phyloP scores from a whole-genome alignment of 164 flowering plant genomes.

The Vitis rotundifolia region DNA sequence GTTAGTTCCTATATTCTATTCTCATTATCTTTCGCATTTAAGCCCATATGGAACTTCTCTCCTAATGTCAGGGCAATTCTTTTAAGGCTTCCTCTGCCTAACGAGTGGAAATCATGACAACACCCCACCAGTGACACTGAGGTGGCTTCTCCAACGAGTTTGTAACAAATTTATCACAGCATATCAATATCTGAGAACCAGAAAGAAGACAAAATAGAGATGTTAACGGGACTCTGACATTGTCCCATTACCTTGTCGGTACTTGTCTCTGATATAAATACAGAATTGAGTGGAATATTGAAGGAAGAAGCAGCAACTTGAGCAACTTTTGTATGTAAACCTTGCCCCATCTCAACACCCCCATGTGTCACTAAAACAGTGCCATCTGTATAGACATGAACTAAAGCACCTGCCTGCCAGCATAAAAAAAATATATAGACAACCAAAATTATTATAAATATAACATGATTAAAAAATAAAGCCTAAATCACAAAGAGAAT shows the following conservation, averaged over 20 bases:
- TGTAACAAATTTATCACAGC: too few relatives aligned
- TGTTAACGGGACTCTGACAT: background rate
- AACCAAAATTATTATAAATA: background rate
- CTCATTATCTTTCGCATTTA: too few relatives aligned
- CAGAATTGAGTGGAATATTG: constrained; percentile 82
- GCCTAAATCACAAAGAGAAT: background rate
- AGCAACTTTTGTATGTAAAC: constrained; percentile 96
- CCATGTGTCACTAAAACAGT: constrained; percentile 98
- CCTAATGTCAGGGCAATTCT: too few relatives aligned
- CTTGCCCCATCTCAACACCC: constrained; percentile 99
- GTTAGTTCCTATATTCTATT: too few relatives aligned
- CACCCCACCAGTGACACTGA: too few relatives aligned
- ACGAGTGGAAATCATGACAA: too few relatives aligned
- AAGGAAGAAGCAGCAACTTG: constrained; percentile 96
- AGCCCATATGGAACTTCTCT: too few relatives aligned
- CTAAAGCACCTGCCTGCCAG: constrained; percentile 91
- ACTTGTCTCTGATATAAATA: constrained; percentile 96
- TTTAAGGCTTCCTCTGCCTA: too few relatives aligned
- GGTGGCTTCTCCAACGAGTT: too few relatives aligned
- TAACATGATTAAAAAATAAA: background rate
- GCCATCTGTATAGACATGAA: constrained; percentile 96
- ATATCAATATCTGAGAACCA: too few relatives aligned
- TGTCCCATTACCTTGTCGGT: constrained; percentile 86
- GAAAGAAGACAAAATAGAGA: too few relatives aligned
- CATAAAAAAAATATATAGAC: background rate